Evolutionary conservation across 164 flowering plant species (phyloP).

Genomic region (Piper longum): DNA sequence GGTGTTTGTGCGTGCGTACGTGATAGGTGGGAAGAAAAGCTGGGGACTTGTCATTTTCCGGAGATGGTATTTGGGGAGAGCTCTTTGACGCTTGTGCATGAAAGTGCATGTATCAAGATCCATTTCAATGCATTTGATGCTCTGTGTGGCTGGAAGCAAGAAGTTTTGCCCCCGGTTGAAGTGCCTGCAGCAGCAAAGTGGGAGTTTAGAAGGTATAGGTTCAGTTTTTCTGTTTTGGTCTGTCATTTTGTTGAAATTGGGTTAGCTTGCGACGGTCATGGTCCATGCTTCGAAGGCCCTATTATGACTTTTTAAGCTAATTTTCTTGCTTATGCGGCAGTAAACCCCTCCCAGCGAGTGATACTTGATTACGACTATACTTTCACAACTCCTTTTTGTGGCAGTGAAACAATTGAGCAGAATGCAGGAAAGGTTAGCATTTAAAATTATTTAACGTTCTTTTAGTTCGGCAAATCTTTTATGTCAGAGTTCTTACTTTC

Average conservation of each 20-base stretch:
- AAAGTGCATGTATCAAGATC: constrained; percentile 36
- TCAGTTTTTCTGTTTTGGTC: background rate
- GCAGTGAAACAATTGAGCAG: constrained; percentile 53
- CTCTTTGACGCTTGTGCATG: constrained; percentile 47
- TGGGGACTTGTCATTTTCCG: constrained; percentile 68
- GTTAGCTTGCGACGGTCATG: background rate
- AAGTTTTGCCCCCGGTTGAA: constrained; percentile 82
- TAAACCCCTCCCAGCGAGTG: constrained; percentile 68
- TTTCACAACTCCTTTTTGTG: constrained; percentile 94
- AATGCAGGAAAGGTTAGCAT: constrained; percentile 33
- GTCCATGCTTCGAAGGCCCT: background rate
- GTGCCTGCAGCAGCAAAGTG: constrained; percentile 95
- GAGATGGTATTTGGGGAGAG: constrained; percentile 97
- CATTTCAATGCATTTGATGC: constrained; percentile 90
- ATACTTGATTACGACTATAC: constrained; percentile 96
- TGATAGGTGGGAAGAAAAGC: constrained; percentile 75
- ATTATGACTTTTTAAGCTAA: background rate
- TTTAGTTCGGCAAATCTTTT: background rate
- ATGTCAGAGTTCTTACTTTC: background rate
- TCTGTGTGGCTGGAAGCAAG: constrained; percentile 75
- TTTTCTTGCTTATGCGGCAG: constrained; percentile 29
- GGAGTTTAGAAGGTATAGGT: constrained; percentile 71
- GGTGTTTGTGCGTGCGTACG: constrained; percentile 2
- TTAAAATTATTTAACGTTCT: background rate
- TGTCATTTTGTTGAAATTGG: background rate